A percentile compares a stretch with the other conserved stretches of the same genome.
Conservation (phyloP, 306 rosid genomes). For the Echinosophora koreensis region DNA sequence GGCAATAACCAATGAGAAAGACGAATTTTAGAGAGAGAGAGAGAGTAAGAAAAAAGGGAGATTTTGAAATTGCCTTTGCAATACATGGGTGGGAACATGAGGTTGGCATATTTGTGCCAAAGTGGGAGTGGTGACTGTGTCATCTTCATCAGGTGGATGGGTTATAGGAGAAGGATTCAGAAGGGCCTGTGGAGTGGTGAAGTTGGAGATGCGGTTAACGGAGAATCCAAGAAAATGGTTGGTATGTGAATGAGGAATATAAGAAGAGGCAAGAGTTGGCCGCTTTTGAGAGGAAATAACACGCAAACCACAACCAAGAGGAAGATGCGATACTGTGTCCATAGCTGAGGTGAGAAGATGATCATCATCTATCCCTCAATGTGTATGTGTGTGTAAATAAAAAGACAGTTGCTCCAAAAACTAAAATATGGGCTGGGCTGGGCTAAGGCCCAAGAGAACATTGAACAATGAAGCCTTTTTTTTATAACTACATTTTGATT, state of each 20-base stretch:
- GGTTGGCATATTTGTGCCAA: conserved; percentile 66
- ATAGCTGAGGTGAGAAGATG: too few species aligned
- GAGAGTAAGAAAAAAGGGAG: neutral
- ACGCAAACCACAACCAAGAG: neutral
- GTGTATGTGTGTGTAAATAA: too few species aligned
- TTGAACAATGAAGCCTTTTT: too few species aligned
- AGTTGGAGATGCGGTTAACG: conserved; percentile 29
- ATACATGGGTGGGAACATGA: conserved; percentile 66
- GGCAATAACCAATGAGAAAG: too few species aligned
- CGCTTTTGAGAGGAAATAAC: conserved; percentile 11
- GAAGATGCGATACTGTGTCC: neutral
- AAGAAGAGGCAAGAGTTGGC: conserved; percentile 15
- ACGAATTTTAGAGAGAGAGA: too few species aligned
- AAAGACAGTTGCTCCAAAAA: too few species aligned
- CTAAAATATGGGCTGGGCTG: too few species aligned
- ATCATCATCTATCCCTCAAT: too few species aligned
- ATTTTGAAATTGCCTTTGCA: conserved; percentile 60
- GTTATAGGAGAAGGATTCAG: conserved; percentile 46
- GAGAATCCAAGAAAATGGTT: conserved; percentile 33
- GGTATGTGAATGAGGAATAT: conserved; percentile 37
- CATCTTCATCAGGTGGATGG: conserved; percentile 6
- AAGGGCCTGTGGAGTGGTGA: conserved; percentile 49
- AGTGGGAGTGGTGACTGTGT: conserved; percentile 46
- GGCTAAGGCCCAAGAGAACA: too few species aligned
- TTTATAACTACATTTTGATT: too few species aligned